Base-by-base conservation (phyloP, 164 flowering plant species). In the Magnolia kwangsiensis region DNA sequence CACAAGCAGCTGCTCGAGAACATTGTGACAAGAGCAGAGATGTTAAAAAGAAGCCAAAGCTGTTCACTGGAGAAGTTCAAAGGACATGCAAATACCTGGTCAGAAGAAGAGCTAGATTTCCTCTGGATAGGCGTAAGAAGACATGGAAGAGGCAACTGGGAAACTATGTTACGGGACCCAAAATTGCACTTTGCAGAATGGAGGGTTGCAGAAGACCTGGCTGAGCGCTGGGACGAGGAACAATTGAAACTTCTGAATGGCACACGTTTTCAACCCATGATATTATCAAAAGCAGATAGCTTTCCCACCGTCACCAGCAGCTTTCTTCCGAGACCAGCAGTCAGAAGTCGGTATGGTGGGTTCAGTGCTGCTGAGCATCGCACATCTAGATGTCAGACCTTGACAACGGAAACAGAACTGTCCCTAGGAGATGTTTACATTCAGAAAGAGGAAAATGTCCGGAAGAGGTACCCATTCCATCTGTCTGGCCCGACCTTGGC, bases 71-170 rank as follows among this genome's bases (percentile, higher is more conserved):
- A 79, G n/a, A 78, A 72, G 45, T 72, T 79, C 45, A 75, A 77
- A 80, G 76, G 67, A 1, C 59, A 23, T 23, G 16, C 75, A 50
- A 63, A 55, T 69, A 21, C 63, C 51, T 91, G 95, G 95, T 85
- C 86, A 50, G 95, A 91, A 72, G 90, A 89, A 61, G 95, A 91
- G 76, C 76, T 91, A 68, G 95, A 91, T 78, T 85, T 45, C 78
- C 90, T 89, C 27, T 91, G 95, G 95, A 82, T 91, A 9, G 95
- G 95, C 50, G 90, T 91, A 58, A 82, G 95, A 73, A 87, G 95
- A 74, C 86, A 88, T 75, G 95, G 95, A 76, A 82, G 81, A 77
- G 86, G 81, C 11, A 88, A 87, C 66, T 91, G 95, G 95, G 85
- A 86, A 59, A 82, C 86, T 14, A 83, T 91, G 81, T 74, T 91